Evolutionary conservation across 257 asterid species (phyloP).

Genomic region (Thymus quinquecostatus): DNA sequence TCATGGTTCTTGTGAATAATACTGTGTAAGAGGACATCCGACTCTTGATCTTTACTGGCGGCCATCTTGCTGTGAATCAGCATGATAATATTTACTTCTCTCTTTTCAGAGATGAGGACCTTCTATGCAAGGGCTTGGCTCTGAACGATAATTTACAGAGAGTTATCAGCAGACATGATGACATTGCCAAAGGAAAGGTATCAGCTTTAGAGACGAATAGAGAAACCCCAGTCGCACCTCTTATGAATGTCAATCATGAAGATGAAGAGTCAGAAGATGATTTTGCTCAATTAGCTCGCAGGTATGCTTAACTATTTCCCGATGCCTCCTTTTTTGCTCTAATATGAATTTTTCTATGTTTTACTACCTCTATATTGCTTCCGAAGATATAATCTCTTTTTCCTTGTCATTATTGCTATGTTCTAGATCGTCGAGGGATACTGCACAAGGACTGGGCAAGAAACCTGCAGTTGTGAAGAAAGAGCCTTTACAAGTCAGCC

Average conservation of each 20-base stretch:
- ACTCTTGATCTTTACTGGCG: conserved; percentile 18
- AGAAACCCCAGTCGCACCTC: conserved; percentile 65
- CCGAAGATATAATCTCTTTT: background rate
- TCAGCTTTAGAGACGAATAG: conserved; percentile 37
- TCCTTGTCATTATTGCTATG: background rate
- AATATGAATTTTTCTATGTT: background rate
- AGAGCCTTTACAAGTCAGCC: conserved; percentile 47
- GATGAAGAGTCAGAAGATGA: conserved; percentile 94
- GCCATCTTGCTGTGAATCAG: conserved; percentile 18
- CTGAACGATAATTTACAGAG: conserved; percentile 83
- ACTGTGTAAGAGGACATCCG: conserved; percentile 59
- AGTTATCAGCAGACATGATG: conserved; percentile 72
- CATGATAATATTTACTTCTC: conserved; percentile 8
- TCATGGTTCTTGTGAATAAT: conserved; percentile 86
- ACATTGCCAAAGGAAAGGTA: conserved; percentile 63
- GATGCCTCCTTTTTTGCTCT: conserved; percentile 12
- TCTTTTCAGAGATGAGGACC: conserved; percentile 76
- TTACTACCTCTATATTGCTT: no score
- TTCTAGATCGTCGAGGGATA: conserved; percentile 76
- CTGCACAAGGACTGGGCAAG: conserved; percentile 61
- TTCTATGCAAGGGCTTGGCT: conserved; percentile 76
- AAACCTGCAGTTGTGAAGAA: conserved; percentile 48
- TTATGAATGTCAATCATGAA: conserved; percentile 86
- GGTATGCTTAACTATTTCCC: conserved; percentile 45
- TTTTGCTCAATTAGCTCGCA: conserved; percentile 74